Conservation (phyloP, 192 early-diverging fungal species). For the Pecoramyces ruminantium region DNA sequence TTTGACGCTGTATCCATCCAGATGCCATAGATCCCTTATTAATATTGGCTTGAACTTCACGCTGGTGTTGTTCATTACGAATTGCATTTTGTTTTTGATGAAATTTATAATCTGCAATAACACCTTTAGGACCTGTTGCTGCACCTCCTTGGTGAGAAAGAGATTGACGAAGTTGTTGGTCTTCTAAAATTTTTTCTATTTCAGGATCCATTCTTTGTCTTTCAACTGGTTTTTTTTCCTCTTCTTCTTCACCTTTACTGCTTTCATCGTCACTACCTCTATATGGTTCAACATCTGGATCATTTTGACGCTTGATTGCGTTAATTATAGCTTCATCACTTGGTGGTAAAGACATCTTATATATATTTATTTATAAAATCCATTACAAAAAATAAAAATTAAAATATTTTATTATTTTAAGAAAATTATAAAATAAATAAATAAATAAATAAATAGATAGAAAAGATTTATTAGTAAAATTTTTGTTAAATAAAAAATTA, state of each 20-base stretch:
- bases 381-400: too few species aligned
- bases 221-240: not conserved
- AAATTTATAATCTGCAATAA: constrained; percentile 30
- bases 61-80: constrained; percentile 5
- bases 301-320: not conserved
- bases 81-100: constrained; percentile 28
- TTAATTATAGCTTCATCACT: not conserved
- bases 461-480: too few species aligned
- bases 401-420: too few species aligned
- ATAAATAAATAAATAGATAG: too few species aligned
- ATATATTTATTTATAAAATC: too few species aligned
- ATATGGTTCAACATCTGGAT: not conserved
- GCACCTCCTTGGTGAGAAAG: constrained; percentile 8
- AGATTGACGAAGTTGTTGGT: not conserved
- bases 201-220: not conserved
- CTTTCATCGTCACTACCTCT: not conserved
- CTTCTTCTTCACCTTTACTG: not conserved
- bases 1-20: constrained; percentile 28
- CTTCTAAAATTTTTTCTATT: not conserved
- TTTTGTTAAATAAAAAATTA: too few species aligned
- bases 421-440: too few species aligned
- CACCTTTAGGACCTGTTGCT: constrained; percentile 35
- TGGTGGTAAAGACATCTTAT: not conserved
- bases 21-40: constrained; percentile 12
- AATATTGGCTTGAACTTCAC: constrained; percentile 5